Percentiles rank a stretch among this genome's conserved stretches.
Conservation (phyloP, 2,329 filamentous ascomycete species). For the Grosmannia penicillata region DNA sequence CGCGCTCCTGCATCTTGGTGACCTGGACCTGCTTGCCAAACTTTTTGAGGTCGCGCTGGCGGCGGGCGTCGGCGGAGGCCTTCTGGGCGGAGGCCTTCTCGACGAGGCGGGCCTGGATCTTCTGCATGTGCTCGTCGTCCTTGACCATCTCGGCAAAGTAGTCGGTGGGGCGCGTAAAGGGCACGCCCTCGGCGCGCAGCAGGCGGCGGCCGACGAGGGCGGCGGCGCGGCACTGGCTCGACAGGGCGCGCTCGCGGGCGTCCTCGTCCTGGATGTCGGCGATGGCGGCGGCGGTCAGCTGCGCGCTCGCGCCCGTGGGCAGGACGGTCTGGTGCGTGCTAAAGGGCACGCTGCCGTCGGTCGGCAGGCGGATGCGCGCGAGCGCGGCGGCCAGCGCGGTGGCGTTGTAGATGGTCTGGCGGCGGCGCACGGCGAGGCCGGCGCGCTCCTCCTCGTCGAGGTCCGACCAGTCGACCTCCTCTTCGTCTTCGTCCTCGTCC, state of each 20-base stretch:
- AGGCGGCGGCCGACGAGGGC: constrained; percentile 57
- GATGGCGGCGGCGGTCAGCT: constrained; percentile 53
- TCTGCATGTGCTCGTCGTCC: constrained; percentile 95
- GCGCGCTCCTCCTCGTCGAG: constrained; percentile 58
- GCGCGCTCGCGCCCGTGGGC: constrained; percentile 38
- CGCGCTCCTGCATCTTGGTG: constrained; percentile 85
- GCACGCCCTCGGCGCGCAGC: constrained; percentile 66
- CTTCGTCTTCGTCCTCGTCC: constrained; percentile 45
- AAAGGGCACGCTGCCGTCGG: constrained; percentile 49
- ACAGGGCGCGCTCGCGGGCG: constrained; percentile 83
- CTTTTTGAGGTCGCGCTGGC: constrained; percentile 92
- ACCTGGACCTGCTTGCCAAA: constrained; percentile 98
- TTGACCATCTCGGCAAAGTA: constrained; percentile 99
- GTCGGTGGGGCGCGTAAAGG: constrained; percentile 80
- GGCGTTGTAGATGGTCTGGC: constrained; percentile 95
- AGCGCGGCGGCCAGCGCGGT: constrained; percentile 68
- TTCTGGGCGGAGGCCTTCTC: constrained; percentile 89
- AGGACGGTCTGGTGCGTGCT: constrained; percentile 68
- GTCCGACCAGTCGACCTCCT: constrained; percentile 80
- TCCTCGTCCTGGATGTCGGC: constrained; percentile 82
- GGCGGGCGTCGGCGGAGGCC: constrained; percentile 77
- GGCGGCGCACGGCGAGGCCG: constrained; percentile 79
- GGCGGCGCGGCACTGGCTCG: constrained; percentile 73
- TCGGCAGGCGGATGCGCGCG: constrained; percentile 62
- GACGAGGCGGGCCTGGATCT: constrained; percentile 83